Evolutionary conservation across 208 protist species (phyloP).

Genomic region (Trypanosoma theileri): DNA sequence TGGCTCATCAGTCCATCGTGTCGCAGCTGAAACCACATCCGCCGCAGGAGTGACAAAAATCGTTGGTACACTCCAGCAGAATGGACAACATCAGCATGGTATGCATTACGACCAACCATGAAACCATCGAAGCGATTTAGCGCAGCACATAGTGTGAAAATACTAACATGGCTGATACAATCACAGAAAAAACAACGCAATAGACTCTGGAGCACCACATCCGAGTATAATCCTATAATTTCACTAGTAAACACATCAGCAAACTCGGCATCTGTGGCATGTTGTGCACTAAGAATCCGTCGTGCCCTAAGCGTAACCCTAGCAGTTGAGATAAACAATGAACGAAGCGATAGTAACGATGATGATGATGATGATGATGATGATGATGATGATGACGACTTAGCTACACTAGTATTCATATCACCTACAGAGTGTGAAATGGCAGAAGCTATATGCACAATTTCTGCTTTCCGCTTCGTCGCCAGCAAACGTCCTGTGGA

Average conservation of each 20-base stretch:
- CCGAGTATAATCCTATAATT: constrained; percentile 18
- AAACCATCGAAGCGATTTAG: constrained; percentile 13
- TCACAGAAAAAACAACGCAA: constrained; percentile 19
- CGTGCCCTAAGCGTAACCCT: constrained; percentile 6
- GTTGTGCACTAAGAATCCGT: constrained; percentile 27
- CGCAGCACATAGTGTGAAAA: constrained; percentile 26
- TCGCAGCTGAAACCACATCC: constrained; percentile 8
- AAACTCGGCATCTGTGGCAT: constrained; percentile 33
- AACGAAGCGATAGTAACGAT: neutral
- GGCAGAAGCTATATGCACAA: constrained; percentile 33
- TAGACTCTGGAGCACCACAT: constrained; percentile 1
- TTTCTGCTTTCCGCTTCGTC: constrained; percentile 24
- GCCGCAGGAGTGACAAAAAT: neutral
- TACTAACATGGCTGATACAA: constrained; percentile 14
- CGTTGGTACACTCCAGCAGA: too few species aligned
- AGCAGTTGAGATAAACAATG: constrained; percentile 24
- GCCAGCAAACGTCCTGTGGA: constrained; percentile 29
- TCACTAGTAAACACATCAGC: constrained; percentile 25
- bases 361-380: too few species aligned
- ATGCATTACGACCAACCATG: neutral
- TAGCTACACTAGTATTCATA: constrained; percentile 11
- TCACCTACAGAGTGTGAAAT: constrained; percentile 24
- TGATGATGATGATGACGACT: too few species aligned
- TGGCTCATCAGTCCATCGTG: constrained; percentile 6
- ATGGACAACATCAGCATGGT: neutral